Evolutionary conservation across 768 basidiomycete genomes (phyloP).

Genomic region (Lactarius pseudohatsudake): DNA sequence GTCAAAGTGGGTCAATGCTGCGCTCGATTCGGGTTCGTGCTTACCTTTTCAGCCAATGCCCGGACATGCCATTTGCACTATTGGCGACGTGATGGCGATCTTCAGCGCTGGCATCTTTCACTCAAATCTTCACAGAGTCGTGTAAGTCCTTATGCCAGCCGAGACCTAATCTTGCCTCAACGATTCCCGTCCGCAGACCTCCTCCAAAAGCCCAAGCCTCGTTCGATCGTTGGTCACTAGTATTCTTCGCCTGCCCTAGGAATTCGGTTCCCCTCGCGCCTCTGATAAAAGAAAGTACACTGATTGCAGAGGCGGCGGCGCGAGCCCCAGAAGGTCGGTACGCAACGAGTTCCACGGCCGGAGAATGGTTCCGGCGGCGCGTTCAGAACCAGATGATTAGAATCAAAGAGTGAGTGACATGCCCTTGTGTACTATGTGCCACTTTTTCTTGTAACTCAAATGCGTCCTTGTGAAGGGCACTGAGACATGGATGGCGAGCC

Average conservation of each 20-base stretch:
- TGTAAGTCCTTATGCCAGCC: slow-evolving; percentile 24
- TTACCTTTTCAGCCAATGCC: slow-evolving; percentile 32
- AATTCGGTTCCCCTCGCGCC: slow-evolving; percentile 53
- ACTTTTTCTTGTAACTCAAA: neutral
- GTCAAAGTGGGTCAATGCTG: neutral
- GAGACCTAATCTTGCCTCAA: neutral
- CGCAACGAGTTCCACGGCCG: slow-evolving; percentile 39
- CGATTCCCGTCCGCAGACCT: slow-evolving; percentile 32
- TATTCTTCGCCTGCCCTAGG: slow-evolving; percentile 69
- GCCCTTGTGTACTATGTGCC: too few relatives aligned
- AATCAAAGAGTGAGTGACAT: neutral
- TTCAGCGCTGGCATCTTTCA: slow-evolving; percentile 37
- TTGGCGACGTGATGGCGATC: slow-evolving; percentile 36
- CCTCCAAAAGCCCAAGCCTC: slow-evolving; percentile 58
- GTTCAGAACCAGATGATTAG: slow-evolving; percentile 38
- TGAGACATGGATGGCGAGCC: slow-evolving; percentile 24
- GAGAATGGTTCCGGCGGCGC: slow-evolving; percentile 45
- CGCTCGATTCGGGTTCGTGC: neutral
- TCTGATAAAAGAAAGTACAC: slow-evolving; percentile 48
- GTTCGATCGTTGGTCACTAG: slow-evolving; percentile 64
- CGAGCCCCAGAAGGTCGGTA: slow-evolving; percentile 38
- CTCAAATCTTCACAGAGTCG: slow-evolving; percentile 37
- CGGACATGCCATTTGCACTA: slow-evolving; percentile 37
- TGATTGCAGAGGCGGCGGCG: slow-evolving; percentile 46
- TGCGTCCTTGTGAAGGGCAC: slow-evolving; percentile 8